Percentiles rank a stretch among this genome's conserved stretches.
Evolutionary conservation across 2,329 filamentous ascomycete genomes (phyloP).

Genomic region (Bimuria novae-zelandiae): DNA sequence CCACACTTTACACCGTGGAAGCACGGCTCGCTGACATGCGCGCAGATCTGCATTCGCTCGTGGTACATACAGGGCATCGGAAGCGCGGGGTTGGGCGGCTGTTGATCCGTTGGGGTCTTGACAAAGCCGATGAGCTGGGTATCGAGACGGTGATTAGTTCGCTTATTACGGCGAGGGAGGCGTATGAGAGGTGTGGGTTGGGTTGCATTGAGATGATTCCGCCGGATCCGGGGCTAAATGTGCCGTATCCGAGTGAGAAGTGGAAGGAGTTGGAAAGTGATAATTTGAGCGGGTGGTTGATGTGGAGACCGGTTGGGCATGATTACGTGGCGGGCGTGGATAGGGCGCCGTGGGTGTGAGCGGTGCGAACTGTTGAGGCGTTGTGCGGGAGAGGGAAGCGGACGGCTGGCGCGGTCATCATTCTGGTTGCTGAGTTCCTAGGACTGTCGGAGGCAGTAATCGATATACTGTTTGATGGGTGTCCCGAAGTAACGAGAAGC

Average conservation of each 20-base stretch:
- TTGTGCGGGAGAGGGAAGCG: not conserved
- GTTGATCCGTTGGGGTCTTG: slow-evolving; percentile 45
- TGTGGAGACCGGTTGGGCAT: slow-evolving; percentile 28
- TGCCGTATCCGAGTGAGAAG: slow-evolving; percentile 19
- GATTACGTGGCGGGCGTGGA: slow-evolving; percentile 25
- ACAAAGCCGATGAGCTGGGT: slow-evolving; percentile 41
- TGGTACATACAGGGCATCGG: slow-evolving; percentile 33
- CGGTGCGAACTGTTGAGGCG: not conserved
- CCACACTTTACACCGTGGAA: too few species aligned
- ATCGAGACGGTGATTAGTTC: slow-evolving; percentile 27
- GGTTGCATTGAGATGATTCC: slow-evolving; percentile 26
- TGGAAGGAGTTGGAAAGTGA: slow-evolving; percentile 27
- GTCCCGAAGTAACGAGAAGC: too few species aligned
- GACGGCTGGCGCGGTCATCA: not conserved
- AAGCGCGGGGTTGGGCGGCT: slow-evolving; percentile 41
- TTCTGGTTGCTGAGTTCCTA: too few species aligned
- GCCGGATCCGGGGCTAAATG: slow-evolving; percentile 18
- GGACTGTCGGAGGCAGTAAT: too few species aligned
- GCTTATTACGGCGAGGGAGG: slow-evolving; percentile 19
- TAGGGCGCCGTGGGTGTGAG: slow-evolving; percentile 23
- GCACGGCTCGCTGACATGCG: not conserved
- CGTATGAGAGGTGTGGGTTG: slow-evolving; percentile 28
- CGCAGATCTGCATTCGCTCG: slow-evolving; percentile 22
- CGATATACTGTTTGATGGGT: too few species aligned
- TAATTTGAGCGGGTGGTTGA: slow-evolving; percentile 27